Base-by-base conservation (phyloP, 2,329 filamentous ascomycete genomes). In the Passalora sequoiae region DNA sequence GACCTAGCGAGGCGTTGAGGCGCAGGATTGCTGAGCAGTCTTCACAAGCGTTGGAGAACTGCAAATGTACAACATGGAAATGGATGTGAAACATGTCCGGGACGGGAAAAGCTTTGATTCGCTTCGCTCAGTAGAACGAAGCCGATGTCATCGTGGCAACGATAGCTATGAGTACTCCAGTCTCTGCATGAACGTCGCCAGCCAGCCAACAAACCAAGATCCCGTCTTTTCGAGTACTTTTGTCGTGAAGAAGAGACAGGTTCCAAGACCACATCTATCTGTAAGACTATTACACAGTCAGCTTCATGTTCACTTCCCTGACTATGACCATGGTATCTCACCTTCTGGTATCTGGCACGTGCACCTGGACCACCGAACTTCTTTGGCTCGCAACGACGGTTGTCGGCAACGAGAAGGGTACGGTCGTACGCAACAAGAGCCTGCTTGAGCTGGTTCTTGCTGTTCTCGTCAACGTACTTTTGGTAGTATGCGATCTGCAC, bases 401-500 rank as follows among this genome's bases (percentile, higher is more conserved):
- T 96, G 76, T 98, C 92, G 74, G 92, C 92, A 66, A 98, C 92
- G 68, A 98, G 86, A 61, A 98, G 84, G 70, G 89, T 94, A 69
- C 89, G 83, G 80, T 95, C 89, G 80, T 91, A 98, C 72, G 89
- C 82, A 67, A 91, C 86, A 63, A 98, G 83, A 61, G 87, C 86
- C 76, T 91, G 85, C 88, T 97, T 98, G 69, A 98, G 82, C 76
- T 89, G 80, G 83, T 97, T 96, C 86, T 98, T 98, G 78, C 86
- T 88, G 86, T 97, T 89, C 86, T 98, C 92, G 70, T 98, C 92
- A 75, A 97, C 88, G 78, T 84, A 98, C 82, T 98, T 96, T 79
- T 96, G 91, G 86, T 96, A 97, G 85, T 96, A 96, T 74, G 89
- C 85, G 68, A 94, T 67, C 65, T 68, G 58, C n/a, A 12, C 33